Base-by-base conservation (phyloP, 257 asterid genomes). In the Thymus mandschuricus region DNA sequence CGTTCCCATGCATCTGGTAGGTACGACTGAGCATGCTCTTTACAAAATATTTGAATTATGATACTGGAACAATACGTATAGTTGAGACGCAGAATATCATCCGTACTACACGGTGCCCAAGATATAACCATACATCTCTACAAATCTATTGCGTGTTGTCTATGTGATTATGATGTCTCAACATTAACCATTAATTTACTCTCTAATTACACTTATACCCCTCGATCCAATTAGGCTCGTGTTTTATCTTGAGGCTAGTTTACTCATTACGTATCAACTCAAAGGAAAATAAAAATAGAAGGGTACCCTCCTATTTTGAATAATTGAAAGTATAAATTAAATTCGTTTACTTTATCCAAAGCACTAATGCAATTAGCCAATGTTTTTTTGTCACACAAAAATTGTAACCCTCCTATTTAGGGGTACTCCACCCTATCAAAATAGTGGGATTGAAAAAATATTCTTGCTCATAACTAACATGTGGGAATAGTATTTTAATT, bases 151-250 rank as follows among this genome's bases (percentile, higher is more conserved):
- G 6, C 12, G 48, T 60, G 33, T 3, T 34, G 33, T 33, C 12
- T 30, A 3, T 52, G 29, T 38, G 65, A 43, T 71, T 34, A 71
- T 60, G 61, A 71, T 48, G 48, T 33, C 15, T 60, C 43, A 43
- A 40, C 54, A 45, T 57, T n/a, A 48, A 44, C 30, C 28, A 21
- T 21, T 21, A 21, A 21, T 44, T 8, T n/a, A 8, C 1, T 3
- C 8, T 61, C 6, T 6, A 29, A 33, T 69, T 56, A 57, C 66
- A 38, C 10, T 31, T 48, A 65, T 28, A 10, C 70, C 58, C 57
- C 46, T 46, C 31, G 15, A 3, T 65, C 9, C 31, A 51, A 51
- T 4, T 49, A 35, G 60, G 59, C 60, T 31, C 45, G 48, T 45
- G 49, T 31, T 58, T n/a, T 21, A 49, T 33, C n/a, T 8, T 31